Evolutionary conservation across 2,329 filamentous ascomycete species (phyloP).

Genomic region (Colletotrichum sidae): DNA sequence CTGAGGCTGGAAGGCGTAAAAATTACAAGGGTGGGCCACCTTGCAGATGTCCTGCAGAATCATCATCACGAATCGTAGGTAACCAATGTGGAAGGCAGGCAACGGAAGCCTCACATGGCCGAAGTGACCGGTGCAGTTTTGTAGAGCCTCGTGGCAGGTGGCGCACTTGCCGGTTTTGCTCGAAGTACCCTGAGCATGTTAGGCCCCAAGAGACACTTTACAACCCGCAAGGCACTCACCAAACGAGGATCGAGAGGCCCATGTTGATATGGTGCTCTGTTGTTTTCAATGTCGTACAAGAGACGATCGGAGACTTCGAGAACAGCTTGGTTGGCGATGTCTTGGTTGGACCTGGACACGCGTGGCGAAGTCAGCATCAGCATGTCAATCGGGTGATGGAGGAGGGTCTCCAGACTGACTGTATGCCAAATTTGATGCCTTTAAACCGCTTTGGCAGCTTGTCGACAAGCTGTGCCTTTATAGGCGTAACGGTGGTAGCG

Average conservation of each 20-base stretch:
- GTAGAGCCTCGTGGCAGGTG: slow-evolving; percentile 84
- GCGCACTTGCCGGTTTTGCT: slow-evolving; percentile 83
- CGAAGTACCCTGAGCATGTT: slow-evolving; percentile 75
- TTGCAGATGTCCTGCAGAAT: slow-evolving; percentile 98
- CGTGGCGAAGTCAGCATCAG: not conserved
- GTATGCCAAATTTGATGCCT: slow-evolving; percentile 92
- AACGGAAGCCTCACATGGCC: slow-evolving; percentile 91
- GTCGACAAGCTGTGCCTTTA: slow-evolving; percentile 92
- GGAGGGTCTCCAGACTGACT: slow-evolving; percentile 60
- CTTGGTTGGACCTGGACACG: slow-evolving; percentile 80
- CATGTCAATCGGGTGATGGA: not conserved
- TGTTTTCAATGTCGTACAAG: slow-evolving; percentile 89
- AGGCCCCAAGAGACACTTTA: not conserved
- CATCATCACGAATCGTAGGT: slow-evolving; percentile 91
- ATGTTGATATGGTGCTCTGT: slow-evolving; percentile 80
- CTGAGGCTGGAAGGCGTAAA: not conserved
- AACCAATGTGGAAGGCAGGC: slow-evolving; percentile 95
- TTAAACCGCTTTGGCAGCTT: slow-evolving; percentile 91
- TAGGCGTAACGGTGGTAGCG: slow-evolving; percentile 46
- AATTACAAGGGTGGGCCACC: slow-evolving; percentile 44
- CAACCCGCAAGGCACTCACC: slow-evolving; percentile 50
- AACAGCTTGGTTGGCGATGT: slow-evolving; percentile 95
- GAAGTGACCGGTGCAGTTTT: slow-evolving; percentile 94
- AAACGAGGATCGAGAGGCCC: slow-evolving; percentile 90
- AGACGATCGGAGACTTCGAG: slow-evolving; percentile 94